Base-by-base conservation (phyloP, 306 rosid species). In the Erythrophleum fordii region DNA sequence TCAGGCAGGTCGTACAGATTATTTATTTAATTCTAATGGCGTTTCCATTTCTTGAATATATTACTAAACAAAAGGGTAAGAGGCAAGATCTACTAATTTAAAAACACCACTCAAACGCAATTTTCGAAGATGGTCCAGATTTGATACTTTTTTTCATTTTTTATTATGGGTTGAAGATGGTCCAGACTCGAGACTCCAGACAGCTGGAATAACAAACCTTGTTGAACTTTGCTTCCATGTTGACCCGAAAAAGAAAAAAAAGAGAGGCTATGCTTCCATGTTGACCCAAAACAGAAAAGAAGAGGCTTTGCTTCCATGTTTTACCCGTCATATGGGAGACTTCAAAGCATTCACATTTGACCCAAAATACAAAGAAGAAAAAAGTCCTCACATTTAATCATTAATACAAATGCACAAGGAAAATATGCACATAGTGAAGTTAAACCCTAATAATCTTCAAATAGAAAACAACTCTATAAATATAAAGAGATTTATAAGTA, bases 361-460 rank as follows among this genome's bases (percentile, higher is more conserved):
- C 23, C 23, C 9, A 18, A 52, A 18, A 18, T 4, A 1, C 2
- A 18, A 0, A n/a, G 11, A 52, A 3, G 2, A 16, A 0, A 5
- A 85, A 77, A 22, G 65, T 59, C 59, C 37, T 73, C 65, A 16
- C 14, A 26, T 77, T 44, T 55, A 41, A 65, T 60, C 41, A 31
- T 7, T 65, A 14, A 56, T 64, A 64, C 34, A 53, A 26, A 52
- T 44, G 67, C 59, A n/a, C 79, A 56, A 75, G 55, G 20, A 55
- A 71, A 52, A 25, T 44, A 16, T 70, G 42, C 7, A n/a, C 56
- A 2, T 8, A 51, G 22, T 51, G 56, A 18, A 51, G 56, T 51
- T 17, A 51, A 51, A 18, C 23, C 23, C 23, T 16, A 51, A 51
- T 49, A 31, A 75, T 84, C 69, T 80, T 60, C 65, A 69, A 75